Percentiles rank a stretch among this genome's conserved stretches.
Conservation (phyloP, 805 yeast species). For the Ogataea ramenticola region DNA sequence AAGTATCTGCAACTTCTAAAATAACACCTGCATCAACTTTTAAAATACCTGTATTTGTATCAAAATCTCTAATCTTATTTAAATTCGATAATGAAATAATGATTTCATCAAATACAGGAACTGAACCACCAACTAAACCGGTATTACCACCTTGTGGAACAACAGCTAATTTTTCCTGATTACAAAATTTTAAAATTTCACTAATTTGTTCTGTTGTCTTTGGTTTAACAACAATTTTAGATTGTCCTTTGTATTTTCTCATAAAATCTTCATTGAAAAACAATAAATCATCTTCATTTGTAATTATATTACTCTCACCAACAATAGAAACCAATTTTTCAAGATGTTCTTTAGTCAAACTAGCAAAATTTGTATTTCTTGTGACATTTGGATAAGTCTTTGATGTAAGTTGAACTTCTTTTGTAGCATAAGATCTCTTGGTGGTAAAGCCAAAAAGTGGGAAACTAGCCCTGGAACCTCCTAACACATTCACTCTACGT, state of each 20-base stretch:
- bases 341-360: conserved; percentile 50
- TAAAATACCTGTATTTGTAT: conserved; percentile 72
- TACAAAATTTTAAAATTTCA: conserved; percentile 71
- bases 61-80: conserved; percentile 79
- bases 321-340: conserved; percentile 54
- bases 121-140: conserved; percentile 91
- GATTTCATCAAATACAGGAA: conserved; percentile 88
- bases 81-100: conserved; percentile 61
- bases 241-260: conserved; percentile 88
- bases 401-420: conserved; percentile 41
- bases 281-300: conserved; percentile 56
- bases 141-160: conserved; percentile 98
- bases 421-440: not conserved
- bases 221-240: conserved; percentile 75
- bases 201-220: conserved; percentile 73
- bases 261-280: conserved; percentile 88
- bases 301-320: conserved; percentile 39
- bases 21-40: conserved; percentile 90
- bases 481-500: too few relatives aligned
- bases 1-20: conserved; percentile 77
- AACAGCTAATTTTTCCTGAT: conserved; percentile 67
- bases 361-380: conserved; percentile 44
- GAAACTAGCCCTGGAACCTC: too few relatives aligned
- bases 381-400: conserved; percentile 59
- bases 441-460: too few relatives aligned